Evolutionary conservation across 345 rosid species (phyloP).

Genomic region (Microcos paniculata): DNA sequence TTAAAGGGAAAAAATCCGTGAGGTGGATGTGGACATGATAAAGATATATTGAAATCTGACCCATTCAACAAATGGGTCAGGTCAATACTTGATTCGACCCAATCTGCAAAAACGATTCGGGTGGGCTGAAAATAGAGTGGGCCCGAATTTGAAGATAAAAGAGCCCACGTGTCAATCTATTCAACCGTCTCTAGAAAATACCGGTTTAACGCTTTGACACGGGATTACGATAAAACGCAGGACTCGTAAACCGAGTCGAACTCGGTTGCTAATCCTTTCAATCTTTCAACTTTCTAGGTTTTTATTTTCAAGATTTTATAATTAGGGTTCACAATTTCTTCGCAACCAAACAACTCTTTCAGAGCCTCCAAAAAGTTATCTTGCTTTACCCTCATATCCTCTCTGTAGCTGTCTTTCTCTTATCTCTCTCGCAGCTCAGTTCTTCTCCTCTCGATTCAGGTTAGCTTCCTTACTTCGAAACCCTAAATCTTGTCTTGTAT

Average conservation of each 20-base stretch:
- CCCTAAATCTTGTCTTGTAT: background rate
- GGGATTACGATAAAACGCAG: background rate
- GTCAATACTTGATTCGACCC: background rate
- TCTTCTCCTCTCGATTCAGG: slow-evolving; percentile 3
- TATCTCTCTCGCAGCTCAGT: background rate
- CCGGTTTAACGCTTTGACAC: background rate
- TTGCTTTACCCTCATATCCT: background rate
- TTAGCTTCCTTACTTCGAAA: background rate
- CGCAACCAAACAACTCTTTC: background rate
- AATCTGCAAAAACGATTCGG: background rate
- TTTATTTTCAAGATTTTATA: background rate
- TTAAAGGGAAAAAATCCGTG: background rate
- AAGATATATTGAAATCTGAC: background rate
- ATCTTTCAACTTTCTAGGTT: no score
- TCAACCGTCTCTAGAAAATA: background rate
- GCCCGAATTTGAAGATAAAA: background rate
- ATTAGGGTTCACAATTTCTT: slow-evolving; percentile 10
- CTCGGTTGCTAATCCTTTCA: background rate
- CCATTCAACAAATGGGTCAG: background rate
- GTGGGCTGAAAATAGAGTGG: background rate
- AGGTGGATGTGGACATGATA: background rate
- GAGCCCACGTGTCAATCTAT: background rate
- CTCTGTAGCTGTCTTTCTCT: background rate
- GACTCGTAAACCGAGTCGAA: background rate
- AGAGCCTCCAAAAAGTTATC: background rate